These are phyloP conservation scores for Malassezia nana DNA, from an alignment of 1,284 basidiomycete species.

Conservation along the genomic window DNA sequence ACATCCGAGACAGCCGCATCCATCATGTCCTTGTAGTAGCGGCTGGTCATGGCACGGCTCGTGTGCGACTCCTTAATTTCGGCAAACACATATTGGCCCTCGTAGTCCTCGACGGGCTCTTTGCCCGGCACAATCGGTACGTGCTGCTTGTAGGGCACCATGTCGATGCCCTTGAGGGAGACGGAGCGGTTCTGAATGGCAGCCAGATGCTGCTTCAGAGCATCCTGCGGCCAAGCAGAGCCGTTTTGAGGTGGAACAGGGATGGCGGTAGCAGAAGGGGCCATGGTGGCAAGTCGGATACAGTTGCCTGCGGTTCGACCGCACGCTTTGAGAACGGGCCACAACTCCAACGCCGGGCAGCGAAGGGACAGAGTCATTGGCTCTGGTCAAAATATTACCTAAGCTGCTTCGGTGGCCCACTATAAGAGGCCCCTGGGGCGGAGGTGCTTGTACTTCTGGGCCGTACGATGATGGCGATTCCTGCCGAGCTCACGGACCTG, in stretches of 20 bases:
- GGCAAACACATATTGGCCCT: conserved; percentile 40
- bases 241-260: background rate
- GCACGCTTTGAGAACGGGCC: background rate
- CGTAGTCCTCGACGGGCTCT: conserved; percentile 40
- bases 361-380: background rate
- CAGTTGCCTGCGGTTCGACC: background rate
- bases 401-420: too few species aligned
- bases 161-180: conserved; percentile 2
- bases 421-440: background rate
- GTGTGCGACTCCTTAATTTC: conserved; percentile 44
- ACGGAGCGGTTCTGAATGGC: conserved; percentile 14
- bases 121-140: conserved; percentile 33
- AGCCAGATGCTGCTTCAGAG: conserved; percentile 20
- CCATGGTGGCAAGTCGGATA: background rate
- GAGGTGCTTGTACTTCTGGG: background rate
- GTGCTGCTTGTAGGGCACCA: conserved; percentile 20
- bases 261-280: background rate
- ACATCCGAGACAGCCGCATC: conserved; percentile 60
- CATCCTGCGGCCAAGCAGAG: conserved; percentile 8
- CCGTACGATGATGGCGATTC: background rate
- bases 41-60: conserved; percentile 37
- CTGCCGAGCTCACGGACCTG: background rate
- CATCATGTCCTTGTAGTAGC: conserved; percentile 43
- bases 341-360: background rate
- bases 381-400: too few species aligned